These are phyloP conservation scores for Solanum ossicruentum DNA, from an alignment of 257 asterid species.

Conservation along the genomic window DNA sequence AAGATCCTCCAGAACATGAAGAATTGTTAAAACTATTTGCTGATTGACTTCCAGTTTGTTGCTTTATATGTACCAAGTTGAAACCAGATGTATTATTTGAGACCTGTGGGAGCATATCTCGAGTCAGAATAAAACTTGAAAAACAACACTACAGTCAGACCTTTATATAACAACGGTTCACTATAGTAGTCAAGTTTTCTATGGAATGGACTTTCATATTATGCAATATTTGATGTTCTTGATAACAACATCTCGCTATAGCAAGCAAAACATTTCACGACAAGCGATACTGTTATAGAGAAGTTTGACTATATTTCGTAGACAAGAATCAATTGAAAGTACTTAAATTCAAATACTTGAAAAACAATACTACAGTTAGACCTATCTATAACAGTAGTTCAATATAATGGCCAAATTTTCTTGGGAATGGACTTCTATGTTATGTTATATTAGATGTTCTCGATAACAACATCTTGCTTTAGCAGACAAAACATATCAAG, in stretches of 20 bases:
- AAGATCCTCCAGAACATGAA: slow-evolving; percentile 15
- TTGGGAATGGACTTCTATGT: not conserved
- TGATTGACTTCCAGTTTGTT: slow-evolving; percentile 16
- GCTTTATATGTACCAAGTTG: slow-evolving; percentile 16
- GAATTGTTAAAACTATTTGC: slow-evolving; percentile 3
- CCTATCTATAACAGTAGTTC: not conserved
- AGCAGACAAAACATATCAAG: not conserved
- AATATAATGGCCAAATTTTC: not conserved
- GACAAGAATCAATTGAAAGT: not conserved
- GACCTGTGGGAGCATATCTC: slow-evolving; percentile 11
- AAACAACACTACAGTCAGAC: not conserved
- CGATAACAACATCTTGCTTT: not conserved
- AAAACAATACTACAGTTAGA: not conserved
- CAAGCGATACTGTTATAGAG: not conserved
- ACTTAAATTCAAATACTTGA: slow-evolving; percentile 12
- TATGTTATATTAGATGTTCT: not conserved
- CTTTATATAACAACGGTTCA: not conserved
- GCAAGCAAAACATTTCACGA: not conserved
- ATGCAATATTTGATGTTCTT: not conserved
- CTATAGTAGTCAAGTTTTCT: not conserved
- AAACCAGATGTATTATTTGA: slow-evolving; percentile 25
- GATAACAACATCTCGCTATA: not conserved
- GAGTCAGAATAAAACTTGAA: not conserved
- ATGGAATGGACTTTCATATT: not conserved
- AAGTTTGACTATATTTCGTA: not conserved